These are phyloP conservation scores for Plenodomus biglobosus DNA, from an alignment of 2,329 filamentous ascomycete species.

Conservation along the genomic window DNA sequence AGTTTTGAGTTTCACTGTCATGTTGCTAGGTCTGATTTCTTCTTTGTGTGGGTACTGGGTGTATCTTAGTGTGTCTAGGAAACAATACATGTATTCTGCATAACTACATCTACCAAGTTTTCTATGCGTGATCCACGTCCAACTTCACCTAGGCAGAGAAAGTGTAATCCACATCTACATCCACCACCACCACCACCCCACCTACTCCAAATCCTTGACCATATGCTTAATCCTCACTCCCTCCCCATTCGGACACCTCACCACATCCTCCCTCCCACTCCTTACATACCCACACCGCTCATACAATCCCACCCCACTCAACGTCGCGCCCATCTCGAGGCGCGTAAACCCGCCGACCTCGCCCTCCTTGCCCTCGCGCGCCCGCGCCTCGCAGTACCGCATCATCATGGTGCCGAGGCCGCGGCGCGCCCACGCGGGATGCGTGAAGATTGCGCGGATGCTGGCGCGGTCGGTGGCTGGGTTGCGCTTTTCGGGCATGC, in stretches of 20 bases:
- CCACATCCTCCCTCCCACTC: slow-evolving; percentile 38
- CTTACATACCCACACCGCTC: slow-evolving; percentile 39
- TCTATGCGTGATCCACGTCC: too few species aligned
- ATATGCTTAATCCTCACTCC: slow-evolving; percentile 39
- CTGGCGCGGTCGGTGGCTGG: slow-evolving; percentile 32
- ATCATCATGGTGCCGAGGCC: slow-evolving; percentile 44
- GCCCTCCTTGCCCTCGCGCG: slow-evolving; percentile 16
- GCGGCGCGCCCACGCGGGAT: slow-evolving; percentile 30
- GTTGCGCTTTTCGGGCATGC: slow-evolving; percentile 35
- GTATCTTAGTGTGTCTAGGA: too few species aligned
- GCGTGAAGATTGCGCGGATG: slow-evolving; percentile 42
- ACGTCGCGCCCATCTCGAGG: slow-evolving; percentile 42
- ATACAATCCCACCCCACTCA: slow-evolving; percentile 39
- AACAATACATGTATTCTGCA: too few species aligned
- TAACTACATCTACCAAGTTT: too few species aligned
- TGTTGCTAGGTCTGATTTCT: too few species aligned
- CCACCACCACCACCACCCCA: too few species aligned
- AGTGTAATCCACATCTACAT: too few species aligned
- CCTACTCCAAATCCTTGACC: slow-evolving; percentile 32
- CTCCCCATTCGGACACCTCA: slow-evolving; percentile 40
- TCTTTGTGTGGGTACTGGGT: too few species aligned
- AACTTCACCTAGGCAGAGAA: too few species aligned
- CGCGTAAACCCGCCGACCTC: slow-evolving; percentile 27
- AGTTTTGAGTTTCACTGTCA: too few species aligned
- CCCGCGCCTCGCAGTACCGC: slow-evolving; percentile 38